A percentile compares a stretch with the other conserved stretches of the same genome.
Evolutionary conservation across 2,329 filamentous ascomycete species (phyloP).

Genomic region (Diaporthe australafricana): DNA sequence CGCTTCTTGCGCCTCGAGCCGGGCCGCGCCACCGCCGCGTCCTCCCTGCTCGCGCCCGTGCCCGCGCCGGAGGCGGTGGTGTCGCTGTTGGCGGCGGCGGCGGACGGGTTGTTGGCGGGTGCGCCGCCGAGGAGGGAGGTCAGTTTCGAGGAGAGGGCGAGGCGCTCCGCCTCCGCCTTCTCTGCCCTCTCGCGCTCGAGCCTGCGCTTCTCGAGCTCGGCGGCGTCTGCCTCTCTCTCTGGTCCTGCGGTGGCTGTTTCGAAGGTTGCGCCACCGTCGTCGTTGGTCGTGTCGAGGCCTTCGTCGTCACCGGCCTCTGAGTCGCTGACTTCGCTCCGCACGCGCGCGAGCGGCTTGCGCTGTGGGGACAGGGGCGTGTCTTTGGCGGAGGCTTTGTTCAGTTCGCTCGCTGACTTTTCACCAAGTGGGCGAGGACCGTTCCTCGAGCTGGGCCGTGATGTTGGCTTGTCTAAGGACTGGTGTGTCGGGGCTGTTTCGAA

Average conservation of each 20-base stretch:
- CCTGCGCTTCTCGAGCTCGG: conserved; percentile 29
- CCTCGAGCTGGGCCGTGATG: conserved; percentile 42
- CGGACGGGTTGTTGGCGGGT: conserved; percentile 35
- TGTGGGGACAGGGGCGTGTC: conserved; percentile 40
- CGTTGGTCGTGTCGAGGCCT: conserved; percentile 12
- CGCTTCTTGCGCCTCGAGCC: conserved; percentile 51
- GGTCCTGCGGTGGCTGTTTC: background rate
- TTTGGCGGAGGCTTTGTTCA: conserved; percentile 56
- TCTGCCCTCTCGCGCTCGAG: conserved; percentile 37
- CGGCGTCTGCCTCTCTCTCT: conserved; percentile 18
- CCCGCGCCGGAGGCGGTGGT: conserved; percentile 29
- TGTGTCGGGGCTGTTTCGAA: conserved; percentile 49
- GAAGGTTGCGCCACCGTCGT: conserved; percentile 29
- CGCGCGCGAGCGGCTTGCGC: conserved; percentile 44
- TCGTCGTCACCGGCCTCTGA: conserved; percentile 44
- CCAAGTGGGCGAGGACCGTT: conserved; percentile 51
- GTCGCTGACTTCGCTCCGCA: conserved; percentile 55
- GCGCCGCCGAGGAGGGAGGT: conserved; percentile 53
- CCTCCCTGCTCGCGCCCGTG: conserved; percentile 31
- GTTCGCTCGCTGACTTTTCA: conserved; percentile 53
- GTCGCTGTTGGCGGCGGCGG: background rate
- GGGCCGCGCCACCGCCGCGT: conserved; percentile 6
- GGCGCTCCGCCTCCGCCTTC: conserved; percentile 49
- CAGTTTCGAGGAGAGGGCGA: conserved; percentile 55
- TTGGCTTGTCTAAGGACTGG: conserved; percentile 34